These are phyloP conservation scores for Phytophthora brassicae DNA, from an alignment of 352 stramenopile species.

Conservation along the genomic window DNA sequence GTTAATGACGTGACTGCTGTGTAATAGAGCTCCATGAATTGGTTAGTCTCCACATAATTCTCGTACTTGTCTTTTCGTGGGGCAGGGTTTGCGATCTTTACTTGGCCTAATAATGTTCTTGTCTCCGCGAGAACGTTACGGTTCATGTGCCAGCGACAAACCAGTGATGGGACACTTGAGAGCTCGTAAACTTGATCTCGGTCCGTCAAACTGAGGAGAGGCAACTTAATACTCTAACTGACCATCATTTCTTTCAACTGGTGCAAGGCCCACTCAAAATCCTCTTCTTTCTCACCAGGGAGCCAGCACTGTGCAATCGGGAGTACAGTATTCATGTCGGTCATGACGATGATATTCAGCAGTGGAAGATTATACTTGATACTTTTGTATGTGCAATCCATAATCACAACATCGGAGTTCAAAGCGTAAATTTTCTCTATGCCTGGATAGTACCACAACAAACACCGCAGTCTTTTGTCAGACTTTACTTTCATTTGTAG, in stretches of 20 bases:
- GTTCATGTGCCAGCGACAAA: slow-evolving; percentile 25
- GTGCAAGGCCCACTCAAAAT: too few relatives aligned
- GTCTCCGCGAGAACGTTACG: slow-evolving; percentile 10
- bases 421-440: not conserved
- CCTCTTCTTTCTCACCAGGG: too few relatives aligned
- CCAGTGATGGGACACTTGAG: not conserved
- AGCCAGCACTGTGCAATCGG: too few relatives aligned
- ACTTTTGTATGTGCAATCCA: slow-evolving; percentile 4
- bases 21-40: too few relatives aligned
- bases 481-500: not conserved
- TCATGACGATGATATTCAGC: slow-evolving; percentile 14
- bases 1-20: not conserved
- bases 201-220: slow-evolving; percentile 8
- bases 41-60: slow-evolving; percentile 1
- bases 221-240: not conserved
- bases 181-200: slow-evolving; percentile 8
- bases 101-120: slow-evolving; percentile 1
- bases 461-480: not conserved
- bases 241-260: not conserved
- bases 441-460: not conserved
- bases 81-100: slow-evolving; percentile 2
- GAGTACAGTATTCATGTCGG: slow-evolving; percentile 13
- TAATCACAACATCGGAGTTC: not conserved
- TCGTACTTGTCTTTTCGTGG: slow-evolving; percentile 7
- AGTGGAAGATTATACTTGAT: slow-evolving; percentile 3